phyloP scores from a whole-genome alignment of 2,329 filamentous ascomycete genomes.

The Colletotrichum euphorbiae region DNA sequence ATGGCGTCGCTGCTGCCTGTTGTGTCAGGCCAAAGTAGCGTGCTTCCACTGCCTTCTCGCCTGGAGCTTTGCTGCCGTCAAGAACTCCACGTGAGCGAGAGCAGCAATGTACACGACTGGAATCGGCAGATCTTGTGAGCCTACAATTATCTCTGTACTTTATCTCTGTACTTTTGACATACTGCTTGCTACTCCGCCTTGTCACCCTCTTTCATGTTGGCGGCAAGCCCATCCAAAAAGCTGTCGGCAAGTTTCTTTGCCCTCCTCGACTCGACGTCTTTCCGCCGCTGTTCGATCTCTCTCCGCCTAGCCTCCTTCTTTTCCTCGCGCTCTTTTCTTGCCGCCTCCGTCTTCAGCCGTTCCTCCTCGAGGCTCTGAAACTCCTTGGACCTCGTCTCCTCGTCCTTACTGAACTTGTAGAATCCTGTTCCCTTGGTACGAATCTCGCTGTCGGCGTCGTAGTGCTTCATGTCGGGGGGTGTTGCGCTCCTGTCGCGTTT shows the following conservation, averaged over 20 bases:
- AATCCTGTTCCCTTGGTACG: conserved; percentile 91
- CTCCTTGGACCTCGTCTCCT: conserved; percentile 72
- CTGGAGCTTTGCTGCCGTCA: too few relatives aligned
- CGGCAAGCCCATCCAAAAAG: conserved; percentile 72
- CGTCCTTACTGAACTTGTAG: conserved; percentile 87
- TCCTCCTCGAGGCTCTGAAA: conserved; percentile 80
- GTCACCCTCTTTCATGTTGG: conserved; percentile 10
- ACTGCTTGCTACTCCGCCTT: background rate
- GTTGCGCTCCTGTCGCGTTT: conserved; percentile 84
- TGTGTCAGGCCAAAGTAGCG: too few relatives aligned
- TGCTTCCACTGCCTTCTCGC: too few relatives aligned
- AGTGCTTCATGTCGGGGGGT: conserved; percentile 84
- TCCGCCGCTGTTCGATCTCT: conserved; percentile 73
- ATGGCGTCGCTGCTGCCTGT: background rate
- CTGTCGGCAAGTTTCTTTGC: conserved; percentile 77
- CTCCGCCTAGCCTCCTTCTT: conserved; percentile 68
- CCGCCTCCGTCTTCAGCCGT: conserved; percentile 74
- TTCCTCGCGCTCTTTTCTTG: conserved; percentile 66
- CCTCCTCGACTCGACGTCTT: conserved; percentile 69
- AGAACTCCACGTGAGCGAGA: too few relatives aligned
- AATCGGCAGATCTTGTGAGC: too few relatives aligned
- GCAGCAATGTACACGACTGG: too few relatives aligned
- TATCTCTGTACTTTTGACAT: background rate
- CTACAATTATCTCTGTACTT: too few relatives aligned
- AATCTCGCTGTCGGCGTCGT: conserved; percentile 86